Conservation (phyloP, 1,284 basidiomycete species). For the Termitomyces sp. region DNA sequence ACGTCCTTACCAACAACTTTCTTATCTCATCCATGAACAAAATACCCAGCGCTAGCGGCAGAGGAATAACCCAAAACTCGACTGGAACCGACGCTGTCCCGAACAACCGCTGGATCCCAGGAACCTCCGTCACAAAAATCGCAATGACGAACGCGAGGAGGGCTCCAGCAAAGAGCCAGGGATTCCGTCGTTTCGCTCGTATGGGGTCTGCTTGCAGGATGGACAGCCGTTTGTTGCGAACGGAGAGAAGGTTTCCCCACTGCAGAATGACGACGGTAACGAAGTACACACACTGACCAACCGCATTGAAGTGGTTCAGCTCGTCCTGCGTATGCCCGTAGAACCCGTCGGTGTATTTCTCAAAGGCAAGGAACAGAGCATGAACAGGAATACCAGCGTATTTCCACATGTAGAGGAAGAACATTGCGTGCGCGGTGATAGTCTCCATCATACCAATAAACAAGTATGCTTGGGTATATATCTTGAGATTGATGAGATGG, state of each 20-base stretch:
- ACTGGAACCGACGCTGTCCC: constrained; percentile 15
- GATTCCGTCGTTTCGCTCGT: constrained; percentile 15
- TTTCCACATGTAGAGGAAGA: constrained; percentile 17
- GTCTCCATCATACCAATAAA: constrained; percentile 20
- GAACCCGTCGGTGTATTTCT: constrained; percentile 17
- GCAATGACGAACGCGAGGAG: constrained; percentile 15
- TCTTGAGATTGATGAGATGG: constrained; percentile 18
- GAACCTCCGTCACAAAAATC: constrained; percentile 18
- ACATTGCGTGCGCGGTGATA: constrained; percentile 14
- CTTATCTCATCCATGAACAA: constrained; percentile 17
- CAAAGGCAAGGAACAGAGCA: constrained; percentile 15
- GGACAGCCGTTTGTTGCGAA: constrained; percentile 19
- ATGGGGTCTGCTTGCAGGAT: constrained; percentile 19
- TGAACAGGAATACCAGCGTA: constrained; percentile 13
- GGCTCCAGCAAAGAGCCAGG: constrained; percentile 14
- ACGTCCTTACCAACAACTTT: constrained; percentile 16
- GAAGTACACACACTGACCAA: constrained; percentile 17
- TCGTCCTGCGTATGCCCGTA: constrained; percentile 6
- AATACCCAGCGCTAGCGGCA: constrained; percentile 15
- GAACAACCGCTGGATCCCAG: constrained; percentile 16
- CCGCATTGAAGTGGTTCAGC: constrained; percentile 10
- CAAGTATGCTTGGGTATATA: constrained; percentile 17
- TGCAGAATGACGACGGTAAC: constrained; percentile 18
- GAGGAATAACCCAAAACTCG: constrained; percentile 18
- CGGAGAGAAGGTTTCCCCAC: constrained; percentile 20